Percentiles rank a stretch among this genome's conserved stretches.
phyloP scores from a whole-genome alignment of 371 early-diverging fungal genomes.

The Furculomyces boomerangus region DNA sequence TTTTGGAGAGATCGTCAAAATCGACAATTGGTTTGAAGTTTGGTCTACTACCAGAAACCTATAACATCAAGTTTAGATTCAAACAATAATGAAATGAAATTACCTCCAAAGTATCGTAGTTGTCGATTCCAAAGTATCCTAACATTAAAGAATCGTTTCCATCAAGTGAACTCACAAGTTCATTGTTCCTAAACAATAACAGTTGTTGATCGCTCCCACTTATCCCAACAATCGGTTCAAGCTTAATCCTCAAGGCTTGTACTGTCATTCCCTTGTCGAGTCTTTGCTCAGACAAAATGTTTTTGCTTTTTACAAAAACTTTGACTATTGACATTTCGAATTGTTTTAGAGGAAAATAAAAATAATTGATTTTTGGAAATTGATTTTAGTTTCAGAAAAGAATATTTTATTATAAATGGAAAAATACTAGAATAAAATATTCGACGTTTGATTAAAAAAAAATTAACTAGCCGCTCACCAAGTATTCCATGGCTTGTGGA shows the following conservation, averaged over 20 bases:
- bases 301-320: conserved; percentile 34
- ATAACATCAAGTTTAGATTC: not conserved
- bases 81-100: not conserved
- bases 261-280: conserved; percentile 9
- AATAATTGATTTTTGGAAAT: no score
- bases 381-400: no score
- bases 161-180: conserved; percentile 34
- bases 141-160: conserved; percentile 54
- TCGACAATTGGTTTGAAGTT: conserved; percentile 16
- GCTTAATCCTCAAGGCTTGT: conserved; percentile 36
- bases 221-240: conserved; percentile 88
- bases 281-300: conserved; percentile 25
- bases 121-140: conserved; percentile 69
- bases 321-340: conserved; percentile 32
- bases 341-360: no score
- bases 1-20: conserved; percentile 69
- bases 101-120: conserved; percentile 55
- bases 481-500: not conserved
- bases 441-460: no score
- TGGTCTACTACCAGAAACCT: conserved; percentile 1
- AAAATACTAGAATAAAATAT: no score
- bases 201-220: conserved; percentile 46
- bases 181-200: conserved; percentile 35
- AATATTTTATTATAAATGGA: no score
- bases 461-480: not conserved